Evolutionary conservation across 495 filamentous ascomycete species (phyloP).

Genomic region (Aspergillus sclerotioniger): DNA sequence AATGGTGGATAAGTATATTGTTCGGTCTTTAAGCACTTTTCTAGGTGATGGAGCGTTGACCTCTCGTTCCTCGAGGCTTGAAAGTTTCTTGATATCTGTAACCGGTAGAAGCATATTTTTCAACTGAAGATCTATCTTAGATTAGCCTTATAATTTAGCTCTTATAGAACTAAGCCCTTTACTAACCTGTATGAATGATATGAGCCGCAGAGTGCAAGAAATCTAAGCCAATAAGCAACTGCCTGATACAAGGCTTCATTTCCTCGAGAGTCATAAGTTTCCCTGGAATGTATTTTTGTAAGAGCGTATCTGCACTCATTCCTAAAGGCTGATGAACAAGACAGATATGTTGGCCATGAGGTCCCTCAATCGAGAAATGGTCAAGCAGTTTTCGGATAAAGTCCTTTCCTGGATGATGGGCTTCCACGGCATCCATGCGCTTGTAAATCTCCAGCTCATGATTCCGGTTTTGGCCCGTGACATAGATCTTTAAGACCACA

Average conservation of each 20-base stretch:
- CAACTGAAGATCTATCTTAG: conserved; percentile 15
- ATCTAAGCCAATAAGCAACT: conserved; percentile 34
- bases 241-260: conserved; percentile 21
- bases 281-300: conserved; percentile 15
- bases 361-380: conserved; percentile 14
- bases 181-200: conserved; percentile 46
- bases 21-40: conserved; percentile 25
- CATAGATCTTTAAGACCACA: background rate
- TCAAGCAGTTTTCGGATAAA: background rate
- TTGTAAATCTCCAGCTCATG: conserved; percentile 2
- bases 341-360: conserved; percentile 30
- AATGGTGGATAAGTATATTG: conserved; percentile 14
- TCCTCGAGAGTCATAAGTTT: conserved; percentile 15
- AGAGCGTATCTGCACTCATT: conserved; percentile 7
- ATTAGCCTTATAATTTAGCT: too few relatives aligned
- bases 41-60: conserved; percentile 14
- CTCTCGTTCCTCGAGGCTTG: conserved; percentile 19
- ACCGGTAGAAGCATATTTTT: conserved; percentile 21
- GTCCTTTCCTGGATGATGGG: background rate
- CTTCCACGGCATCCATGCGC: background rate
- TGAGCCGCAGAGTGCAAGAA: conserved; percentile 36
- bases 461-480: background rate
- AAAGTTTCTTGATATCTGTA: background rate
- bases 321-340: conserved; percentile 30
- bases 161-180: too few relatives aligned